Evolutionary conservation across 140 eudicot species (phyloP).

Genomic region (Erigeron philadelphicus): DNA sequence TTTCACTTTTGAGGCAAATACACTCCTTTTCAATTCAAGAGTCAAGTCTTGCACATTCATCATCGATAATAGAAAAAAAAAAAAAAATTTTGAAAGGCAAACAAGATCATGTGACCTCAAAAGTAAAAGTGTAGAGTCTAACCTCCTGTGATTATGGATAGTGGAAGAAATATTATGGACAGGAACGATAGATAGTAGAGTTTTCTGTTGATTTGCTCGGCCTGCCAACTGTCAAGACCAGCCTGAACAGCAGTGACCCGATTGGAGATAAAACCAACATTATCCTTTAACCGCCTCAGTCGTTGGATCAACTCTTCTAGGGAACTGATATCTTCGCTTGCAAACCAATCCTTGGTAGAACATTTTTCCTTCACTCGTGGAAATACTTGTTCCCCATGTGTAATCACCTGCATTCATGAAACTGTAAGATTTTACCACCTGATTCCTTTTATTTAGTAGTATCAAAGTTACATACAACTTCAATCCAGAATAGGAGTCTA

Average conservation of each 20-base stretch:
- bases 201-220: conserved; percentile 90
- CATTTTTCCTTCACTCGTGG: conserved; percentile 93
- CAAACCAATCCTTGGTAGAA: conserved; percentile 81
- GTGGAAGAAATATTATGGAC: conserved; percentile 89
- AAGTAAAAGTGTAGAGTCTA: conserved; percentile 17
- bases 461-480: not conserved
- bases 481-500: not conserved
- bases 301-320: conserved; percentile 78
- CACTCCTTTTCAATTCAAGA: conserved; percentile 1
- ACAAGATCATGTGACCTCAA: conserved; percentile 2
- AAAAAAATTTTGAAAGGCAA: not conserved
- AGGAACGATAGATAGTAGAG: conserved; percentile 93
- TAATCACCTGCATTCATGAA: conserved; percentile 58
- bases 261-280: conserved; percentile 85
- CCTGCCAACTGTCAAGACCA: conserved; percentile 98
- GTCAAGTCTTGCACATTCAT: not conserved
- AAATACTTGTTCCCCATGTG: conserved; percentile 97
- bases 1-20: conserved; percentile 20
- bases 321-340: conserved; percentile 57
- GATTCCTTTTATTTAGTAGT: not conserved
- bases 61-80: not conserved
- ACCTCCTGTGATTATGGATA: conserved; percentile 97
- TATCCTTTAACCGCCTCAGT: conserved; percentile 77
- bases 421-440: not conserved
- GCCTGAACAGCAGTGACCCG: conserved; percentile 97